Evolutionary conservation across 805 yeast genomes (phyloP).

Genomic region (Candida nonsorbophila): DNA sequence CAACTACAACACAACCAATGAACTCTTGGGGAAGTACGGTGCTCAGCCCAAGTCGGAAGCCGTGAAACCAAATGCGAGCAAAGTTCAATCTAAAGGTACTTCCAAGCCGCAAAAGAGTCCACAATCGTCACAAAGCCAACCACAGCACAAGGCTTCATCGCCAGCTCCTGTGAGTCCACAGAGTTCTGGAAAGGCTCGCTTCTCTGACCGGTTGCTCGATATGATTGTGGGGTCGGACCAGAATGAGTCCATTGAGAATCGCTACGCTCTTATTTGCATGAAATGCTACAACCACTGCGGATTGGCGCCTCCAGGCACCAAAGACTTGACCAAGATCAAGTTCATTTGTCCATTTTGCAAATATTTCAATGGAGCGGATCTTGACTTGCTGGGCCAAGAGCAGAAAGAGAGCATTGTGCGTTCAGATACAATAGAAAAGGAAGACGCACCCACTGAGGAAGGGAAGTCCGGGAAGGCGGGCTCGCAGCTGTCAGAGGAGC

Average conservation of each 20-base stretch:
- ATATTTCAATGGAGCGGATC: constrained; percentile 22
- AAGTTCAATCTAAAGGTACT: background rate
- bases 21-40: constrained; percentile 58
- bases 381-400: too few relatives aligned
- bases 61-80: background rate
- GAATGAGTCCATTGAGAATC: constrained; percentile 53
- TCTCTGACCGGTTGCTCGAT: constrained; percentile 36
- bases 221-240: constrained; percentile 47
- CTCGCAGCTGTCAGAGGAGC: too few relatives aligned
- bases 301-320: constrained; percentile 66
- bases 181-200: constrained; percentile 11
- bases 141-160: constrained; percentile 1
- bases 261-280: constrained; percentile 70
- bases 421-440: too few relatives aligned
- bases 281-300: constrained; percentile 74
- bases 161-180: constrained; percentile 1
- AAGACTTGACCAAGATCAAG: constrained; percentile 41
- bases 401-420: too few relatives aligned
- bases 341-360: constrained; percentile 70
- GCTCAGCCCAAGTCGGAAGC: constrained; percentile 3
- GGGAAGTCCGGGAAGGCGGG: too few relatives aligned
- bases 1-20: constrained; percentile 69
- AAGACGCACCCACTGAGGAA: too few relatives aligned
- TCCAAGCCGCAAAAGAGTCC: background rate
- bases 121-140: background rate